Base-by-base conservation (phyloP, 345 rosid species). In the Luvunga scandens region DNA sequence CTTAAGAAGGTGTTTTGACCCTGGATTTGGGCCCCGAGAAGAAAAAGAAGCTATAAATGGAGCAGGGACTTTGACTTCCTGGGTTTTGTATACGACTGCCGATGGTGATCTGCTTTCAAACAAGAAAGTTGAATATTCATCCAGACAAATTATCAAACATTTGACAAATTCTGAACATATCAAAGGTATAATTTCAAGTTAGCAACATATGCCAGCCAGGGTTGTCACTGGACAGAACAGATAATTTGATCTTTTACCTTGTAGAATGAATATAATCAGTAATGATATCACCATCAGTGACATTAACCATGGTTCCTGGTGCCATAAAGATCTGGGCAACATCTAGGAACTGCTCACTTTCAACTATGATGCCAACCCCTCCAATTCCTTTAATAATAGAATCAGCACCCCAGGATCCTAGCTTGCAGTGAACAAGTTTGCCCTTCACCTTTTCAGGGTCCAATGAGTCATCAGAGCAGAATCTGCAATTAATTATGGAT, bases 11-110 rank as follows among this genome's bases (percentile, higher is more conserved):
- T 81, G 89, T 50, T 30, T 75, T 50, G 97, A 89, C 70, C 90
- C 92, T 27, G 97, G 92, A 80, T 89, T 95, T 38, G 98, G 98
- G 69, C 97, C 98, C 62, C 98, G 83, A 53, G 98, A 93, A 76
- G 98, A 95, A 84, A 95, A 95, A 0, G 98, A 93, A 76, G 94
- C 98, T 74, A 85, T 48, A 74, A 91, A 89, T 0, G 98, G 98
- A 75, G 98, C 98, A 4, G 86, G 87, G 70, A 86, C 50, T 53
- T 69, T 80, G 5, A 87, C 82, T 90, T 92, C 89, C 55, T 87
- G 71, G 10, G 94, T 83, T 77, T 73, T 84, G 84, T 88, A 34
- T 81, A 95, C 86, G 75, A 88, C 88, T 33, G 94, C 98, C 19
- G 92, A 78, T 12, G 98, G 88, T 53, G 92, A 89, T 83, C 98